Conservation (phyloP, 1,284 basidiomycete species). For the Sporisorium iseilematis-ciliati region DNA sequence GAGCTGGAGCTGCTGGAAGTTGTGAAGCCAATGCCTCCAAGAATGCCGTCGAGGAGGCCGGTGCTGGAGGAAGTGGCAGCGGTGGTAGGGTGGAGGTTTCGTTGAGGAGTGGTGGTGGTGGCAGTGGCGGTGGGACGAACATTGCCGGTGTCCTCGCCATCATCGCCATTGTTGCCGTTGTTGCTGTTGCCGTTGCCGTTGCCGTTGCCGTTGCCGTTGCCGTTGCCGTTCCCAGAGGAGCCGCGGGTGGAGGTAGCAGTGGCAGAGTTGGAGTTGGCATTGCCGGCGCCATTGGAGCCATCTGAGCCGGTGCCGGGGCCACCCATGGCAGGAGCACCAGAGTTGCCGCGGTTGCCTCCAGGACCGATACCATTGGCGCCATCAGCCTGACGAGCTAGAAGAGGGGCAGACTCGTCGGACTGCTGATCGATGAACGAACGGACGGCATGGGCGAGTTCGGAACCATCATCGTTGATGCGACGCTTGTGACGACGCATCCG, state of each 20-base stretch:
- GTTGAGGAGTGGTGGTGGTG: constrained; percentile 10
- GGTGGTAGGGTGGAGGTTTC: constrained; percentile 28
- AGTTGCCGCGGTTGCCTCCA: constrained; percentile 6
- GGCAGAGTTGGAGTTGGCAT: constrained; percentile 9
- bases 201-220: background rate
- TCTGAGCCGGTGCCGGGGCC: constrained; percentile 10
- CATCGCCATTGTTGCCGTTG: background rate
- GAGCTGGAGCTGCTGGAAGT: constrained; percentile 4
- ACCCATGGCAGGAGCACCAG: constrained; percentile 22
- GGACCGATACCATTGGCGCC: constrained; percentile 27
- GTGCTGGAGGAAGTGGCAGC: constrained; percentile 15
- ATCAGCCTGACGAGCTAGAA: constrained; percentile 40
- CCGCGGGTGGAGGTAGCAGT: constrained; percentile 24
- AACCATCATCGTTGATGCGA: constrained; percentile 50
- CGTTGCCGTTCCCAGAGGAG: constrained; percentile 14
- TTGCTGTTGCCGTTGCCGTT: background rate
- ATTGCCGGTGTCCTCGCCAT: no score
- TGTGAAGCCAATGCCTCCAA: background rate
- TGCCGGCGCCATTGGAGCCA: constrained; percentile 1
- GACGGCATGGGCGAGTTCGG: constrained; percentile 35
- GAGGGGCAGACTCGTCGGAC: background rate
- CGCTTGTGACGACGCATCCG: constrained; percentile 56
- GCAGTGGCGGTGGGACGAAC: constrained; percentile 19
- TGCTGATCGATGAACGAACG: constrained; percentile 28
- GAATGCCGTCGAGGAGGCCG: constrained; percentile 6